Evolutionary conservation across 2,329 filamentous ascomycete genomes (phyloP).

Genomic region (Paracoccidioides brasiliensis): DNA sequence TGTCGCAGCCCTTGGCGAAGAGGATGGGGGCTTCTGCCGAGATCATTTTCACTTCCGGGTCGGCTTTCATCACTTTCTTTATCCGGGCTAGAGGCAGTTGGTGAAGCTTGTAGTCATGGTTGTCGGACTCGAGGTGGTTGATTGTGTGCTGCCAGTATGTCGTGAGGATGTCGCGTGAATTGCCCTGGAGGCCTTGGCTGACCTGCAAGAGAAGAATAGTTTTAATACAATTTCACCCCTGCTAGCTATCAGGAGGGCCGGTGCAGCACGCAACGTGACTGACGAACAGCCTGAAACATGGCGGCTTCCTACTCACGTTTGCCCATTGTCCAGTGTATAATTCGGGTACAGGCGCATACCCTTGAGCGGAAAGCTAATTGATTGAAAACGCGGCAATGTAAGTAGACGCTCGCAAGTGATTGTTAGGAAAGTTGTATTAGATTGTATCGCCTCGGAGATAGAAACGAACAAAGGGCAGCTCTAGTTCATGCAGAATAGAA

Average conservation of each 20-base stretch:
- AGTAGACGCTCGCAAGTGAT: not conserved
- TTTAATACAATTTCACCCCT: not conserved
- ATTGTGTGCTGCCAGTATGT: conserved; percentile 99
- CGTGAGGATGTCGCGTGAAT: conserved; percentile 92
- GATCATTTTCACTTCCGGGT: conserved; percentile 99
- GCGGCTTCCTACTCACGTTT: conserved; percentile 51
- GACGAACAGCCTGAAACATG: conserved; percentile 1
- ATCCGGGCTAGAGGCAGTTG: conserved; percentile 94
- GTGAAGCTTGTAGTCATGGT: conserved; percentile 96
- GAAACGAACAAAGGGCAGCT: conserved; percentile 1
- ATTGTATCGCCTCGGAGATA: not conserved
- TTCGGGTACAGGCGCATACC: conserved; percentile 76
- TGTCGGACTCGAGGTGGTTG: conserved; percentile 84
- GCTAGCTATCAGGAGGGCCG: not conserved
- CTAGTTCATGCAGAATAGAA: not conserved
- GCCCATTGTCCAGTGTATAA: conserved; percentile 91
- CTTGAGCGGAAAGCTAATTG: conserved; percentile 66
- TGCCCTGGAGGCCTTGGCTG: conserved; percentile 83
- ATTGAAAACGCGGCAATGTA: conserved; percentile 9
- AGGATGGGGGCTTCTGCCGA: conserved; percentile 95
- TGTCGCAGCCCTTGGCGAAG: conserved; percentile 96
- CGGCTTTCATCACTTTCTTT: conserved; percentile 99
- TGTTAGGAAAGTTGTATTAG: not conserved
- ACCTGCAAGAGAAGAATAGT: conserved; percentile 43
- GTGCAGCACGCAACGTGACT: not conserved